Conservation (phyloP, 179 eudicot species). For the Beta macrorhiza region DNA sequence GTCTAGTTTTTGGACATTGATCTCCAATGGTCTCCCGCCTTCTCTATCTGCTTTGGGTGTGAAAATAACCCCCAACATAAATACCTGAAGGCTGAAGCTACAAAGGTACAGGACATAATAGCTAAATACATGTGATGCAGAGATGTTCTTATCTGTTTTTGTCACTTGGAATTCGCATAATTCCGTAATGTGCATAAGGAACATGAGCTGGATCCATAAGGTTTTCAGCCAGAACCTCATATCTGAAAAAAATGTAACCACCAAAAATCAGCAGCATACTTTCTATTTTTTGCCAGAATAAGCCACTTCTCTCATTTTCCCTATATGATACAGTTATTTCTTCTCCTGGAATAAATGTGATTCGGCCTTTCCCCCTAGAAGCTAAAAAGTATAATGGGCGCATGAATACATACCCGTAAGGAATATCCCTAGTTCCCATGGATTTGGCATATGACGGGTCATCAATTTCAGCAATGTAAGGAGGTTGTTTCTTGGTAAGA, state of each 20-base stretch:
- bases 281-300: too few relatives aligned
- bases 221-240: conserved; percentile 77
- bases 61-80: conserved; percentile 19
- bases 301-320: too few relatives aligned
- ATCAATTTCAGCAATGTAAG: conserved; percentile 69
- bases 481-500: conserved; percentile 52
- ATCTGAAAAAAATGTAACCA: conserved; percentile 42
- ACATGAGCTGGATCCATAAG: conserved; percentile 96
- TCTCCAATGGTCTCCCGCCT: conserved; percentile 78
- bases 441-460: conserved; percentile 63
- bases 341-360: neutral
- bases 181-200: conserved; percentile 82
- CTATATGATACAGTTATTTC: neutral
- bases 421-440: conserved; percentile 67
- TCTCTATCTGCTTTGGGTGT: conserved; percentile 75
- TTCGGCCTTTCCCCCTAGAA: too few relatives aligned
- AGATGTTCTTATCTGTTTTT: conserved; percentile 37
- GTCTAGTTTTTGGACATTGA: conserved; percentile 48
- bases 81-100: conserved; percentile 16
- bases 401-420: conserved; percentile 56
- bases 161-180: conserved; percentile 40
- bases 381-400: neutral
- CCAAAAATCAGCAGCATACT: neutral
- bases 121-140: neutral
- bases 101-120: neutral